Base-by-base conservation (phyloP, 441 rosid genomes). In the Corymbia calophylla region DNA sequence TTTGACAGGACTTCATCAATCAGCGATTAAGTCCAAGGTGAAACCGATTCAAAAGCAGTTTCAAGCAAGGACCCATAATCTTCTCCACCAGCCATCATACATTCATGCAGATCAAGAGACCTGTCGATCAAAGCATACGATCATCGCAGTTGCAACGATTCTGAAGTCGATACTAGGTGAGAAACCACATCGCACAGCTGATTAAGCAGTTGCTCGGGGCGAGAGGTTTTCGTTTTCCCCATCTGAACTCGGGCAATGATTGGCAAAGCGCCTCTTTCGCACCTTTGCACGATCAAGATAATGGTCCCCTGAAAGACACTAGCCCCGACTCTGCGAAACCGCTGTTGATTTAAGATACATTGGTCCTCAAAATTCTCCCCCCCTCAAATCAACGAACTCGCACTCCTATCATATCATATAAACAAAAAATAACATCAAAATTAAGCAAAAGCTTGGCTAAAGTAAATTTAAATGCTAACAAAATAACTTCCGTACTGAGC, bases 251-350 rank as follows among this genome's bases (percentile, higher is more conserved):
- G 13, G 62, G 9, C 9, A 12, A 56, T 56, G 62, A 8, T 56
- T 0, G 29, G 62, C 6, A 0, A 56, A 56, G 60, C 0, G 62
- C 6, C 29, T 56, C 62, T 56, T 56, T 23, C 10, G 62, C 62
- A 23, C 62, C 13, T 56, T 23, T 56, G 62, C 0, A 0, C 3
- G 29, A 56, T 12, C 25, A 56, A 56, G 62, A 56, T 9, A 23
- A 23, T 9, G 29, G 29, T 23, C 29, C 29, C 62, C 0, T 2
- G 25, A 56, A 56, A 56, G 62, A 23, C 62, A 56, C 3, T 0
- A 56, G 4, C 3, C 13, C 3, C 6, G 13, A 0, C 0, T 0
- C 44, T 39, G 44, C 44, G 44, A 39, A 39, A 39, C 44, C 44
- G 44, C 44, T 39, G 44, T 39, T 39, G 44, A 39, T 39, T 39